Evolutionary conservation across 1,284 basidiomycete genomes (phyloP), one percentile per base, ranked within the genome.

Genomic region (Ceratobasidium sp.): DNA sequence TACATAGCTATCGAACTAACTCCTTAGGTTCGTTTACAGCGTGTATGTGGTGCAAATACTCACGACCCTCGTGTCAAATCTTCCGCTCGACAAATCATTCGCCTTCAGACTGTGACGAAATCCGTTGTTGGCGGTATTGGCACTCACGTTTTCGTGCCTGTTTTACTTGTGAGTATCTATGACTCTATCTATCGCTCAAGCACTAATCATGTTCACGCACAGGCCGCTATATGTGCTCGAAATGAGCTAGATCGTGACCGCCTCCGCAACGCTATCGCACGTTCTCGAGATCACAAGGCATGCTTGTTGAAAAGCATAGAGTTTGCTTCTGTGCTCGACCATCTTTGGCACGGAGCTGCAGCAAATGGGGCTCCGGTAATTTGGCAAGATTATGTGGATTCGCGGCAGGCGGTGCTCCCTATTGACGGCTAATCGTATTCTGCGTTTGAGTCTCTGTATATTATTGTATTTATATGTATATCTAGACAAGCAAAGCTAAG

Each of bases 61-160:
- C 49, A 75, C 20, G 72, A 75, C 28, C 26, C 15, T 3, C 72
- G 72, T 42, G 72, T 75, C n/a, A 60, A 75, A 55, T 40, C 72
- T 15, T 75, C 72, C n/a, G 72, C 51, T 10, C 46, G 26, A 15
- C 72, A 75, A 49, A 64, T 75, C 61, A 55, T 49, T 20, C 42
- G 51, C 18, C 39, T 75, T 33, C 13, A 64, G 9, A 28, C 15
- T 0, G 44, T 42, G 1, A 49, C 51, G 15, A n/a, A 63, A 3
- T 3, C 23, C 26, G 10, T 15, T n/a, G 3, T 60, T 42, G 18
- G 42, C 7, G 56, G 5, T 9, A 1, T 60, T 42, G 18, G 42
- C n/a, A 44, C 46, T 4, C 71, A 71, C 60, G 42, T 71, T 26
- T 6, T 55, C 6, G 39, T 46, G 18, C 42, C 58, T 6, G 12